Conservation (phyloP, 495 filamentous ascomycete species). For the Sphaerosporella brunnea region DNA sequence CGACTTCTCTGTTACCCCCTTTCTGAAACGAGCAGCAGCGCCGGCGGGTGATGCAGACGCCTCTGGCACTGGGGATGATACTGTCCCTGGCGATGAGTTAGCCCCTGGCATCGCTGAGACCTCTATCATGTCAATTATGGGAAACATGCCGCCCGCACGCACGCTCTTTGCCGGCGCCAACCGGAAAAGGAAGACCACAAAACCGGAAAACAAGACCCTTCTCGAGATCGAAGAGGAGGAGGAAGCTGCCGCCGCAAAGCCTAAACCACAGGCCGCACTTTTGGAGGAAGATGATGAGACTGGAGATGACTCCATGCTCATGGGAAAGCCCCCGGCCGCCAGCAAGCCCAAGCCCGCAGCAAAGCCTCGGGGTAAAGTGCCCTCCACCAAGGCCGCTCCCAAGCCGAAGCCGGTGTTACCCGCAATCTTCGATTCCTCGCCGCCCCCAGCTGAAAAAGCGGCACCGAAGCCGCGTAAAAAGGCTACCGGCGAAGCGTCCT, state of each 20-base stretch:
- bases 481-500: not conserved
- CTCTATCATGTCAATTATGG: conserved; percentile 11
- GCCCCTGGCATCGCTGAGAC: not conserved
- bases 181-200: conserved; percentile 14
- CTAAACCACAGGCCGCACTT: conserved; percentile 19
- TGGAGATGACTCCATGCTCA: conserved; percentile 16
- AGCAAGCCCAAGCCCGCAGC: conserved; percentile 12
- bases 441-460: not conserved
- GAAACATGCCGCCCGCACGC: conserved; percentile 8
- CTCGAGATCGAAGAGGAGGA: not conserved
- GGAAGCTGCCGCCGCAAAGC: conserved; percentile 19
- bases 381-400: conserved; percentile 56
- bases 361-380: conserved; percentile 37
- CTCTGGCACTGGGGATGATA: conserved; percentile 5
- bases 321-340: not conserved
- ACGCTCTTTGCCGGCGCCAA: conserved; percentile 19
- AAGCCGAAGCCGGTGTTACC: conserved; percentile 31
- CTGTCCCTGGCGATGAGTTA: conserved; percentile 8
- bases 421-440: conserved; percentile 10
- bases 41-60: conserved; percentile 7
- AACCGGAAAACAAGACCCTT: not conserved
- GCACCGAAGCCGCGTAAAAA: conserved; percentile 7
- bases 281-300: conserved; percentile 29
- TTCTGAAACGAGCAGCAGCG: conserved; percentile 17
- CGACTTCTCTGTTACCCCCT: conserved; percentile 23